Base-by-base conservation (phyloP, 2,329 filamentous ascomycete genomes). In the Apiospora kogelbergensis region DNA sequence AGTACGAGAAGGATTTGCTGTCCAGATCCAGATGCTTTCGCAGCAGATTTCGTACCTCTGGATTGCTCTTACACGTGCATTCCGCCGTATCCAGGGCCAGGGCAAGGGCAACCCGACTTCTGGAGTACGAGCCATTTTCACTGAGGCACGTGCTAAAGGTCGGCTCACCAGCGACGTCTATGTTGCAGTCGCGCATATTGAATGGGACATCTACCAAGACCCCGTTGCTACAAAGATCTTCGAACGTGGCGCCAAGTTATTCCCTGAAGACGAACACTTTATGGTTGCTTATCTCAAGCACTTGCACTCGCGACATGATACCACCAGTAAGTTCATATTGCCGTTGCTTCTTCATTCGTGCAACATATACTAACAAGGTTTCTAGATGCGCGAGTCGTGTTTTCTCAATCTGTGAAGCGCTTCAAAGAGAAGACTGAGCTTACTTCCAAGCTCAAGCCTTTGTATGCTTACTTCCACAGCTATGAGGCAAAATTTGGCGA, bases 241-340 rank as follows among this genome's bases (percentile, higher is more conserved):
- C 73, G 96, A 99, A 78, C 92, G 95, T 63, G 96, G 96, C 24
- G 90, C 95, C 72, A 96, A 94, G 77, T 85, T 99, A 15, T 99
- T 98, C 77, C 95, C 95, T 0, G 93, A 97, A 65, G 95, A 98
- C 76, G 95, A 97, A 78, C 87, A 90, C 69, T 98, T 98, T 81
- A 94, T 97, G 72, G 87, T 99, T 66, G 95, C 98, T 80, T 98
- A 99, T 79, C 86, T 99, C 75, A 98, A 97, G 82, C 96, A 97
- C 80, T 84, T 99, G 70, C 92, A 98, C 75, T 91, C 93, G 15
- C 94, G 93, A 78, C 95, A 97, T 74, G 96, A 99, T 80, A 91
- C 94, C 64, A 97, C 94, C 41, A 98, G 93, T 97, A 86, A 86
- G 93, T 86, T 37, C 10, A n/a, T 10, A 22, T 5, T 37, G 9